Evolutionary conservation across 169 alveolate species (phyloP).

Genomic region (Plasmodium berghei): DNA sequence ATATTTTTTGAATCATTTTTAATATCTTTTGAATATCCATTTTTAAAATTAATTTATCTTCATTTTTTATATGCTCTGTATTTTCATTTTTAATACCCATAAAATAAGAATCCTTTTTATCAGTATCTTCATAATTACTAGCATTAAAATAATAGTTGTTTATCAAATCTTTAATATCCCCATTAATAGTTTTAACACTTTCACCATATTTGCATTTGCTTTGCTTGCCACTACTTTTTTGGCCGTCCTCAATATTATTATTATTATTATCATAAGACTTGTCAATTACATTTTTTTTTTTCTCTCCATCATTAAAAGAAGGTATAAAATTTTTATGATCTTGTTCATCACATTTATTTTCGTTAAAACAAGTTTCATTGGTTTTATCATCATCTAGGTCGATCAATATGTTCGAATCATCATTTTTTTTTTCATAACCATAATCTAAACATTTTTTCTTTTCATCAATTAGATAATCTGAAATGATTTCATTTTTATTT

Average conservation of each 20-base stretch:
- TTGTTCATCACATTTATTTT: too few species aligned
- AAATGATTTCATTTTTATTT: too few species aligned
- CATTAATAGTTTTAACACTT: background rate
- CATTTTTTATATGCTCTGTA: conserved; percentile 23
- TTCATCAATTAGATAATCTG: too few species aligned
- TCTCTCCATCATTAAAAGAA: too few species aligned
- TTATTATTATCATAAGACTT: background rate
- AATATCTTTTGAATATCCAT: conserved; percentile 65
- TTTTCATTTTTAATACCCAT: conserved; percentile 15
- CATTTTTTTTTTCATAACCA: too few species aligned
- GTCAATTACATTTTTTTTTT: too few species aligned
- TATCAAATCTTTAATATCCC: conserved; percentile 40
- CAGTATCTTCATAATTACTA: conserved; percentile 1
- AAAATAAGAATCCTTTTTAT: conserved; percentile 31
- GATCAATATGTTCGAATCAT: too few species aligned
- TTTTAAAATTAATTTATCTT: conserved; percentile 36
- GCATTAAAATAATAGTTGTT: conserved; percentile 43
- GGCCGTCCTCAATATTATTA: background rate
- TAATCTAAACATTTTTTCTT: too few species aligned
- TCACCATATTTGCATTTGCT: background rate
- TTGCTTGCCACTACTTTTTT: background rate
- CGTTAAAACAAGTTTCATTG: too few species aligned
- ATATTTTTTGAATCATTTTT: conserved; percentile 50
- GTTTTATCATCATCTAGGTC: too few species aligned
- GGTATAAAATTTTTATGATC: too few species aligned